phyloP scores from a whole-genome alignment of 225 moss, liverwort and hornwort species.

The Pleurozium schreberi region DNA sequence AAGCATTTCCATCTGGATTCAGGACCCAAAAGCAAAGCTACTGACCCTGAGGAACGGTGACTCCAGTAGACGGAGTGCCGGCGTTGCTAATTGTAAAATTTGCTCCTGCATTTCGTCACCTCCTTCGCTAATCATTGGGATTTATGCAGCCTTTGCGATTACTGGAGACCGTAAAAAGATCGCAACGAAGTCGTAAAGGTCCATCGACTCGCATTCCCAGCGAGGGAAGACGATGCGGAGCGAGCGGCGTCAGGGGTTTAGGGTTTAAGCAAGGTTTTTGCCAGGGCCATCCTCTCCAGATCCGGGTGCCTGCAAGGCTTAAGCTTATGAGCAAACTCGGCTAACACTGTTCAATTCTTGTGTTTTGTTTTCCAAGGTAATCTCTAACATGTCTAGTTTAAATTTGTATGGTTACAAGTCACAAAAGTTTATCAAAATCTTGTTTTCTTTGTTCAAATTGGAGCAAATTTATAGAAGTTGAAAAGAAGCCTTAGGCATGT shows the following conservation, averaged over 20 bases:
- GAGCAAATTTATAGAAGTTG: too few relatives aligned
- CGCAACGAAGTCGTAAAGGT: neutral
- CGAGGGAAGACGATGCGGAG: neutral
- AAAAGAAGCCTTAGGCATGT: too few relatives aligned
- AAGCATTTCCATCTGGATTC: neutral
- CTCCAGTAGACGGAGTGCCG: neutral
- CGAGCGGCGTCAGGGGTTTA: constrained; percentile 8
- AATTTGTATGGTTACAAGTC: too few relatives aligned
- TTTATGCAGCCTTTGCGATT: neutral
- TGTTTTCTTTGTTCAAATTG: too few relatives aligned
- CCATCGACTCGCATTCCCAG: neutral
- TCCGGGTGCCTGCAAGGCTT: neutral
- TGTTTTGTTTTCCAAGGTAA: too few relatives aligned
- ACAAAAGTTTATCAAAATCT: too few relatives aligned
- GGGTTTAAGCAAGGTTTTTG: neutral
- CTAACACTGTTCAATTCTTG: too few relatives aligned
- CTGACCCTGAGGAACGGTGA: neutral
- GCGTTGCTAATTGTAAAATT: neutral
- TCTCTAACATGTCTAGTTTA: too few relatives aligned
- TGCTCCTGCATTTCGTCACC: neutral
- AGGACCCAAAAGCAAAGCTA: neutral
- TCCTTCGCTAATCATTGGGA: neutral
- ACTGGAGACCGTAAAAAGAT: neutral
- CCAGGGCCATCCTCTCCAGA: neutral
- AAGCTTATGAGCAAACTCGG: too few relatives aligned